These are phyloP conservation scores for Claviceps maximensis DNA, from an alignment of 2,329 filamentous ascomycete species.

Conservation along the genomic window DNA sequence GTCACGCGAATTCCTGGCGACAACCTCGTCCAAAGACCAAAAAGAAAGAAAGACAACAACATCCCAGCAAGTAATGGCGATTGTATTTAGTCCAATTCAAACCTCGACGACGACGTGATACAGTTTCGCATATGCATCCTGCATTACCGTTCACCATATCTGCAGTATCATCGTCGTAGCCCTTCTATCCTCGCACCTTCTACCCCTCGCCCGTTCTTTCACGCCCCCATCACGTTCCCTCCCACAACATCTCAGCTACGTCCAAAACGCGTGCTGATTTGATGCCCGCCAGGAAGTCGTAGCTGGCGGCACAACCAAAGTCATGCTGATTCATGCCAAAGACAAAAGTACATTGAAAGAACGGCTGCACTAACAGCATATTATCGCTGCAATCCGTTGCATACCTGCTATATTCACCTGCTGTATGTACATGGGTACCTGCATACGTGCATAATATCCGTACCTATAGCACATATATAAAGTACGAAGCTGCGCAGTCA, in stretches of 20 bases:
- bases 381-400: background rate
- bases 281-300: background rate
- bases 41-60: background rate
- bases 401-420: too few species aligned
- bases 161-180: background rate
- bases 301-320: background rate
- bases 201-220: background rate
- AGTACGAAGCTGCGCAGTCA: conserved; percentile 3
- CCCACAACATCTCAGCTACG: too few species aligned
- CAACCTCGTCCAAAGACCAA: background rate
- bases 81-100: background rate
- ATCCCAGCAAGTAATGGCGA: background rate
- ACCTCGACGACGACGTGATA: background rate
- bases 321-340: background rate
- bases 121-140: background rate
- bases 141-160: background rate
- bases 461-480: background rate
- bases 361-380: background rate
- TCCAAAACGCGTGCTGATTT: background rate
- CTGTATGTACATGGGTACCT: background rate
- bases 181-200: background rate
- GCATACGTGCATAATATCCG: background rate
- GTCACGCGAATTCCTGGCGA: background rate
- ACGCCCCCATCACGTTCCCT: background rate
- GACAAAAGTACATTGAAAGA: background rate